A percentile compares a stretch with the other conserved stretches of the same genome.
Evolutionary conservation across 257 asterid species (phyloP).

Genomic region (Penstemon barbatus): DNA sequence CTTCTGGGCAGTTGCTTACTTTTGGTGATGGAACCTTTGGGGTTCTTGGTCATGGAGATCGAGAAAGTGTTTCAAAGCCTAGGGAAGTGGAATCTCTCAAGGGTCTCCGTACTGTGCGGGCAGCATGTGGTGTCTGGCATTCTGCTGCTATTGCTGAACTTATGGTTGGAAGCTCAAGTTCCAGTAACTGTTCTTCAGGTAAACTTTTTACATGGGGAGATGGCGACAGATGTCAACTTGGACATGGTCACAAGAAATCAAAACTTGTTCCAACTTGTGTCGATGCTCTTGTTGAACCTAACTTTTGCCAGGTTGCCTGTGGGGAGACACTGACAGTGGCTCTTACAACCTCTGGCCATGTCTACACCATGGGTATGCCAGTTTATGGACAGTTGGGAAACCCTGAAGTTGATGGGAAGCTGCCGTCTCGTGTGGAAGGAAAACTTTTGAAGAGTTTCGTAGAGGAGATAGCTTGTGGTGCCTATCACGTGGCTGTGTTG

Average conservation of each 20-base stretch:
- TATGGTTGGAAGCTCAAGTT: conserved; percentile 91
- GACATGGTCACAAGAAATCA: conserved; percentile 90
- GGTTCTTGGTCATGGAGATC: conserved; percentile 93
- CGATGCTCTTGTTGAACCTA: conserved; percentile 94
- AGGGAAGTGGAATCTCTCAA: conserved; percentile 92
- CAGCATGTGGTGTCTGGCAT: conserved; percentile 97
- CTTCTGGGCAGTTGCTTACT: conserved; percentile 93
- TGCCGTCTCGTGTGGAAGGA: conserved; percentile 83
- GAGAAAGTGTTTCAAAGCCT: conserved; percentile 67
- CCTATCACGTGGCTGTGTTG: conserved; percentile 86
- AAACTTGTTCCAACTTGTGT: conserved; percentile 93
- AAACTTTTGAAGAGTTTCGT: conserved; percentile 76
- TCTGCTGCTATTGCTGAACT: conserved; percentile 96
- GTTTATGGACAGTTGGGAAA: conserved; percentile 92
- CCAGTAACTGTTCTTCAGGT: conserved; percentile 90
- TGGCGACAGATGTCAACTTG: conserved; percentile 88
- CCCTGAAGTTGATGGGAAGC: conserved; percentile 86
- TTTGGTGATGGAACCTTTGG: conserved; percentile 95
- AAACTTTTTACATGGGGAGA: conserved; percentile 98
- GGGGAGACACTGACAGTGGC: conserved; percentile 95
- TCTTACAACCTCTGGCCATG: conserved; percentile 86
- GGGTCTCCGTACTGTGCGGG: conserved; percentile 91
- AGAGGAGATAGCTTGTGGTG: conserved; percentile 94
- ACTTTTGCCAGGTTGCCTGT: conserved; percentile 91
- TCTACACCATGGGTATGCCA: conserved; percentile 87